Base-by-base conservation (phyloP, 2,329 filamentous ascomycete genomes). In the Colletotrichum cordylinicola region DNA sequence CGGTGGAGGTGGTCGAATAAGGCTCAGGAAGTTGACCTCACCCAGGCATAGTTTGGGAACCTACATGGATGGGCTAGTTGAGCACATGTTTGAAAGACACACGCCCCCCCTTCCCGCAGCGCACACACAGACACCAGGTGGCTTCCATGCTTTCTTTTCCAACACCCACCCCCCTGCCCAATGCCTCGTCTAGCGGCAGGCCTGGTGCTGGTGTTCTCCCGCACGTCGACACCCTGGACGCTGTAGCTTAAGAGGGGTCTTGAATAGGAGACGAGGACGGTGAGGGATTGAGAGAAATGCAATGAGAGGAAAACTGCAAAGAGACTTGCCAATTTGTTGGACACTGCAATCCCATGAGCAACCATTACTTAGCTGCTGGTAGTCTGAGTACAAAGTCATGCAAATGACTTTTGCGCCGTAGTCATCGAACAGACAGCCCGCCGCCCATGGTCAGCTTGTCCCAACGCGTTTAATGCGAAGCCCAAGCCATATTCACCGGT, bases 341-440 rank as follows among this genome's bases (percentile, higher is more conserved):
- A 78, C 80, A 80, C 80, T 83, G 82, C 80, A 80, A 35, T 58
- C 82, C 82, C 81, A 81, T 31, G 61, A 58, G n/a, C 12, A 15
- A 31, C 73, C 48, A 64, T 60, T n/a, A 56, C 55, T 62, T 82
- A 82, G 82, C 80, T 80, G 83, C 82, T 81, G 80, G 82, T 82
- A 82, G 80, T 82, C 84, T 82, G 81, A 83, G 84, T 85, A 87
- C 86, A 84, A 86, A 86, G 83, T 83, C 85, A 83, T 88, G 86
- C 86, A 87, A 87, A 81, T 83, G 80, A 79, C 39, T 70, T 69
- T 21, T 52, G 43, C 43, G 43, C 43, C 43, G 58, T 52, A 37
- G 29, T 37, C 24, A 24, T 24, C 24, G 65, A 67, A 33, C 48
- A 58, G 65, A 62, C 21, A 68, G 18, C 21, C 67, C 68, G 82